These are phyloP conservation scores for Alternaria alternata DNA, from an alignment of 2,329 filamentous ascomycete genomes.

Conservation along the genomic window DNA sequence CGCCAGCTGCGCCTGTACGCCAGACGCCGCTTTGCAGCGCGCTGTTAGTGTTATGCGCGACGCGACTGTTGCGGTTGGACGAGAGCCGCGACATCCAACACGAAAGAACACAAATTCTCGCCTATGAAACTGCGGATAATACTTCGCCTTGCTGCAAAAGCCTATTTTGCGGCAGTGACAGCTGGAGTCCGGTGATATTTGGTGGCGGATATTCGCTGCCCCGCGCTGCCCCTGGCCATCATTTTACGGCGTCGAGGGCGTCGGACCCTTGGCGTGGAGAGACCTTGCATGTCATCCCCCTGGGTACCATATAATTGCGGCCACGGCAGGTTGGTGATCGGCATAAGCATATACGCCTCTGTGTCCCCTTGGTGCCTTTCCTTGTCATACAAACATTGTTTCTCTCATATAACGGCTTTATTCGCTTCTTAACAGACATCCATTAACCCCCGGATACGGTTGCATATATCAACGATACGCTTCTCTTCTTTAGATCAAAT, in stretches of 20 bases:
- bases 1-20: constrained; percentile 11
- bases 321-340: constrained; percentile 27
- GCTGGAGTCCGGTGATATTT: constrained; percentile 2
- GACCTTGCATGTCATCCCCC: constrained; percentile 20
- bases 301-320: constrained; percentile 33
- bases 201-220: constrained; percentile 27
- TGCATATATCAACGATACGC: constrained; percentile 17
- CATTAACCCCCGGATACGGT: constrained; percentile 12
- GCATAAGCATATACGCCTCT: constrained; percentile 31
- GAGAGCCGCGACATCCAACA: constrained; percentile 11
- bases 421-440: constrained; percentile 11
- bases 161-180: constrained; percentile 13
- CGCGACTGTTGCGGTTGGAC: constrained; percentile 16
- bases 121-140: constrained; percentile 19
- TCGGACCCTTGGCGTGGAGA: constrained; percentile 25
- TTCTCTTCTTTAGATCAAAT: background rate
- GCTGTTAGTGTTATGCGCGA: constrained; percentile 13
- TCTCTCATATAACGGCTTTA: constrained; percentile 12
- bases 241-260: constrained; percentile 15
- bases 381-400: constrained; percentile 30
- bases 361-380: constrained; percentile 25
- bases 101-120: constrained; percentile 7
- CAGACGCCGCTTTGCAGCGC: constrained; percentile 9
- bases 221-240: constrained; percentile 27
- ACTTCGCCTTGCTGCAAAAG: constrained; percentile 22